phyloP scores from a whole-genome alignment of 768 basidiomycete species.

The Pisolithus orientalis region DNA sequence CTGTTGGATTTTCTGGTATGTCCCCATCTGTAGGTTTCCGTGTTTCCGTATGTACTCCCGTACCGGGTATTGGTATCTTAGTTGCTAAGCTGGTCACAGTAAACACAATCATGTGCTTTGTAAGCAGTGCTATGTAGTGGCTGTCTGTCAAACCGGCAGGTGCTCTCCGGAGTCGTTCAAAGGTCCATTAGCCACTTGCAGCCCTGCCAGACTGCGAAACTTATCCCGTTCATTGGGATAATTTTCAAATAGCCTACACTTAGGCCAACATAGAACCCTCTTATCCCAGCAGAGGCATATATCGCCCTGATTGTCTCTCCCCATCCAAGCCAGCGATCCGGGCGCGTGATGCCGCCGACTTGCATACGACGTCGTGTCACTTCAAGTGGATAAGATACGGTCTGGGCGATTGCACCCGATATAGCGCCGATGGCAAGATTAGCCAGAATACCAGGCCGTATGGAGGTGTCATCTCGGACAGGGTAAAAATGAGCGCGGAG shows the following conservation, averaged over 20 bases:
- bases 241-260: slow-evolving; percentile 92
- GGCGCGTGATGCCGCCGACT: slow-evolving; percentile 78
- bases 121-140: too few relatives aligned
- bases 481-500: slow-evolving; percentile 57
- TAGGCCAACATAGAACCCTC: slow-evolving; percentile 89
- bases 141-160: background rate
- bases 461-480: slow-evolving; percentile 33
- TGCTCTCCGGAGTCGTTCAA: slow-evolving; percentile 8
- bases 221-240: slow-evolving; percentile 92
- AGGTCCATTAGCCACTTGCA: slow-evolving; percentile 24
- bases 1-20: background rate
- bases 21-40: background rate
- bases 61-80: too few relatives aligned
- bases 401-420: slow-evolving; percentile 82
- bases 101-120: too few relatives aligned
- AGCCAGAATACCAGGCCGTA: slow-evolving; percentile 38
- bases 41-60: too few relatives aligned
- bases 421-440: slow-evolving; percentile 83
- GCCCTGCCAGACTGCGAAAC: slow-evolving; percentile 83
- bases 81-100: too few relatives aligned
- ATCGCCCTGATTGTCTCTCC: slow-evolving; percentile 68
- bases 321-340: slow-evolving; percentile 72
- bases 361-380: slow-evolving; percentile 91
- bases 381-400: slow-evolving; percentile 91
- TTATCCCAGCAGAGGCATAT: slow-evolving; percentile 64